Percentiles rank a stretch among this genome's conserved stretches.
Conservation (phyloP, 2,329 filamentous ascomycete genomes). For the Colletotrichum euphorbiae region DNA sequence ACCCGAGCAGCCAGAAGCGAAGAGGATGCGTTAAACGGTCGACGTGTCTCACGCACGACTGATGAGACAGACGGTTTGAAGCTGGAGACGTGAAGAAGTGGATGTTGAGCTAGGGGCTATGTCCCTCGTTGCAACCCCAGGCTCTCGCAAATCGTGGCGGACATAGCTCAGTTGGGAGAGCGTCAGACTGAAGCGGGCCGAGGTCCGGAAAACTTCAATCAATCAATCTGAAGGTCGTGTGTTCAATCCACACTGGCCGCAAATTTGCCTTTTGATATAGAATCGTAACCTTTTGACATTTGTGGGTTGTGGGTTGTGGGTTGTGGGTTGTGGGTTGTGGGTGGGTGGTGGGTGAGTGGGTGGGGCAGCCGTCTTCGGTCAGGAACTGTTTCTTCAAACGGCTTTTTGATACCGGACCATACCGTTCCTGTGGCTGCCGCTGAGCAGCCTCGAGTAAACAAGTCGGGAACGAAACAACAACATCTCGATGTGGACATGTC, state of each 20-base stretch:
- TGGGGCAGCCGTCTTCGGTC: not conserved
- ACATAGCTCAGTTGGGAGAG: slow-evolving; percentile 40
- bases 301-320: not conserved
- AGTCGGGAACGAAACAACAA: not conserved
- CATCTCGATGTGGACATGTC: not conserved
- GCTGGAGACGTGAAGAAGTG: slow-evolving; percentile 1
- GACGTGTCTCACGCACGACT: not conserved
- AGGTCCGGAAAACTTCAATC: slow-evolving; percentile 29
- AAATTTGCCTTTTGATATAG: no score
- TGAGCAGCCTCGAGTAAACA: not conserved
- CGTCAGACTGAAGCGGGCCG: slow-evolving; percentile 38
- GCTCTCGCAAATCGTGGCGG: slow-evolving; percentile 14
- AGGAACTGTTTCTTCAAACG: slow-evolving; percentile 6
- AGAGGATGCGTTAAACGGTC: not conserved
- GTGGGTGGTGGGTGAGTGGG: no score
- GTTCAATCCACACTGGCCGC: slow-evolving; percentile 41
- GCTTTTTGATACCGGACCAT: slow-evolving; percentile 7
- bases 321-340: no score
- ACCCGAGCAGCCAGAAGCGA: not conserved
- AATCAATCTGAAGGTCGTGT: no score
- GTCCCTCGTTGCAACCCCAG: fast-evolving
- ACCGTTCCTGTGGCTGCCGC: slow-evolving; percentile 12
- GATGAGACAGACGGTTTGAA: not conserved
- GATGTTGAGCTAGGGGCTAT: slow-evolving; percentile 4
- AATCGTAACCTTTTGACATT: no score